phyloP scores from a whole-genome alignment of 192 early-diverging fungal species.

The Lunasporangiospora selenospora region DNA sequence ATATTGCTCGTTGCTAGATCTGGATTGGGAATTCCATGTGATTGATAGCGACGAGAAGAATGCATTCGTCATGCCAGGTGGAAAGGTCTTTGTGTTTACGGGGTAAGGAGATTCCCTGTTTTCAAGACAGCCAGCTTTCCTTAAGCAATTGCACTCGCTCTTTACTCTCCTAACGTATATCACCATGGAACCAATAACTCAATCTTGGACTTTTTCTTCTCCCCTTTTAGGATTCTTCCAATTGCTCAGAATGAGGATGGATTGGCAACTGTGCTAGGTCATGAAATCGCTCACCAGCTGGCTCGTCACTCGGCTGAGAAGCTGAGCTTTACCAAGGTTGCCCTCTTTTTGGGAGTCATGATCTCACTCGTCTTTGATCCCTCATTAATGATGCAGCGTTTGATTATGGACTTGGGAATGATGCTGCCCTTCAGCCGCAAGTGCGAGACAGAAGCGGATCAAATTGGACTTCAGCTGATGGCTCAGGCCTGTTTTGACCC shows the following conservation, averaged over 20 bases:
- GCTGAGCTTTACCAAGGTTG: slow-evolving; percentile 73
- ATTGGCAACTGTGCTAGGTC: slow-evolving; percentile 91
- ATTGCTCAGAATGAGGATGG: slow-evolving; percentile 83
- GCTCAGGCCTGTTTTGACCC: slow-evolving; percentile 95
- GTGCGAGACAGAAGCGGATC: slow-evolving; percentile 93
- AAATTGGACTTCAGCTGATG: slow-evolving; percentile 89
- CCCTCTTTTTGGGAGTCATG: slow-evolving; percentile 63
- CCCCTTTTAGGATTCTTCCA: slow-evolving; percentile 70
- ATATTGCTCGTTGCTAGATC: slow-evolving; percentile 48
- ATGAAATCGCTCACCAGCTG: slow-evolving; percentile 94
- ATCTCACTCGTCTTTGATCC: slow-evolving; percentile 76
- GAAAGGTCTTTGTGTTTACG: slow-evolving; percentile 97
- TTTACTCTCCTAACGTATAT: too few species aligned
- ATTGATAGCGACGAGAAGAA: slow-evolving; percentile 83
- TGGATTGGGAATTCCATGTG: slow-evolving; percentile 94
- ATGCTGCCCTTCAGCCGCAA: slow-evolving; percentile 88
- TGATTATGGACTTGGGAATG: slow-evolving; percentile 72
- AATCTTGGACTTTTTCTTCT: neutral
- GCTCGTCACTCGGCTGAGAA: slow-evolving; percentile 94
- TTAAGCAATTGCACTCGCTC: too few species aligned
- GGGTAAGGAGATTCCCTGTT: slow-evolving; percentile 35
- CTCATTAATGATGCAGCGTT: slow-evolving; percentile 61
- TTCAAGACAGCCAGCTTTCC: too few species aligned
- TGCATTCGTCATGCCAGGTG: slow-evolving; percentile 95
- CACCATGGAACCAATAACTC: too few species aligned